phyloP scores from a whole-genome alignment of 805 yeast species.

The Tetrapisispora namnaoensis region DNA sequence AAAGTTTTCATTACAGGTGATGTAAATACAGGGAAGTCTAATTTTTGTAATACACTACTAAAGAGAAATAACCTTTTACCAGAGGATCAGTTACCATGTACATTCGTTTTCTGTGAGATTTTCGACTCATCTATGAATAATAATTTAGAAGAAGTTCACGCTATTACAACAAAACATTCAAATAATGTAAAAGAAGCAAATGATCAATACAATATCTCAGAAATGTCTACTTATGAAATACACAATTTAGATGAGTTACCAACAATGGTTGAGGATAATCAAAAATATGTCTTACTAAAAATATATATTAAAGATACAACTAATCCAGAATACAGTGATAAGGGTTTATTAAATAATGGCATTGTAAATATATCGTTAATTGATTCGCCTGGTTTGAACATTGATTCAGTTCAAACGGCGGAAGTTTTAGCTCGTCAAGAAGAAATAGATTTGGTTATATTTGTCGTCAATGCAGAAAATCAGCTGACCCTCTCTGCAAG shows the following conservation, averaged over 20 bases:
- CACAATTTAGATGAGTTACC: slow-evolving; percentile 48
- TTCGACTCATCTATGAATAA: slow-evolving; percentile 70
- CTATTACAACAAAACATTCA: slow-evolving; percentile 49
- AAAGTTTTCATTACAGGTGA: slow-evolving; percentile 96
- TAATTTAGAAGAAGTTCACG: slow-evolving; percentile 85
- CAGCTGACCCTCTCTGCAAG: slow-evolving; percentile 91
- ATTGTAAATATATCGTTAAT: slow-evolving; percentile 85
- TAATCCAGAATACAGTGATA: slow-evolving; percentile 42
- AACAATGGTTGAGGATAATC: slow-evolving; percentile 63
- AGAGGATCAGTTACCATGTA: slow-evolving; percentile 96
- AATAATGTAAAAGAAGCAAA: slow-evolving; percentile 20
- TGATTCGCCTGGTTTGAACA: slow-evolving; percentile 94
- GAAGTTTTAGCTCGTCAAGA: slow-evolving; percentile 94
- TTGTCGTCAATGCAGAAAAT: slow-evolving; percentile 93
- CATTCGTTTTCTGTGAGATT: slow-evolving; percentile 92
- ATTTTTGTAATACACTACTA: slow-evolving; percentile 85
- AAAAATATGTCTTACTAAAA: slow-evolving; percentile 60
- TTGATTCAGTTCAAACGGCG: slow-evolving; percentile 89
- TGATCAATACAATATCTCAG: slow-evolving; percentile 31
- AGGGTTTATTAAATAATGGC: slow-evolving; percentile 75
- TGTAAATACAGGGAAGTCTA: slow-evolving; percentile 90
- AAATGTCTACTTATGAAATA: slow-evolving; percentile 56
- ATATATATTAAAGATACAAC: slow-evolving; percentile 66
- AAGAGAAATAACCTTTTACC: slow-evolving; percentile 65
- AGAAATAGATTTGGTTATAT: slow-evolving; percentile 91